Conservation (phyloP, 257 asterid genomes). For the Scutellaria galericulata region DNA sequence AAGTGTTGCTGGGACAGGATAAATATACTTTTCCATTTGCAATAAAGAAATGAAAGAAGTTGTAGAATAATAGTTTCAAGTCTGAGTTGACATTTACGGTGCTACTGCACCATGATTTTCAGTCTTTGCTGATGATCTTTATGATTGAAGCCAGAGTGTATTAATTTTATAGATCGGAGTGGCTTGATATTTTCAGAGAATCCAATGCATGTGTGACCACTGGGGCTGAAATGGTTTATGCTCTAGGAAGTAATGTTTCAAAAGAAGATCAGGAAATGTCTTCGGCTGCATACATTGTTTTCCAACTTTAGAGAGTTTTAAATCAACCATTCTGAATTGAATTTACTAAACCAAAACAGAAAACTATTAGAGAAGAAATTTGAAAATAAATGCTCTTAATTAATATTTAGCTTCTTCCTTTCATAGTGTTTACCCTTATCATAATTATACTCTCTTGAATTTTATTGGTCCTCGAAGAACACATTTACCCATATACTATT, state of each 20-base stretch:
- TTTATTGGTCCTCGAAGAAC: not conserved
- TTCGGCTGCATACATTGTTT: not conserved
- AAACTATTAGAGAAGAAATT: not conserved
- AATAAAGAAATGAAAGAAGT: constrained; percentile 31
- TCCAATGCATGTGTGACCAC: not conserved
- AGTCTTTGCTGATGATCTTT: constrained; percentile 27
- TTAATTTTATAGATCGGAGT: not conserved
- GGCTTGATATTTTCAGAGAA: not conserved
- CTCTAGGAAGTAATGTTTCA: constrained; percentile 2
- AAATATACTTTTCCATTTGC: constrained; percentile 13
- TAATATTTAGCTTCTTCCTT: not conserved
- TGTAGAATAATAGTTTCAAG: constrained; percentile 17
- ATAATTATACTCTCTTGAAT: not conserved
- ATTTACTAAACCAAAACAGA: not conserved
- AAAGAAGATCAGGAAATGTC: not conserved
- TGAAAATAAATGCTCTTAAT: not conserved
- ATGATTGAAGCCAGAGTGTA: constrained; percentile 7
- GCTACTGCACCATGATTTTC: constrained; percentile 17
- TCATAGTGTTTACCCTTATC: not conserved
- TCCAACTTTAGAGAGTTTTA: not conserved
- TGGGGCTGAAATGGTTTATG: constrained; percentile 11
- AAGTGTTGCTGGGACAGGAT: constrained; percentile 19
- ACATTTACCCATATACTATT: not conserved
- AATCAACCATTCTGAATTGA: not conserved
- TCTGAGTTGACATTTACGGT: constrained; percentile 24